Base-by-base conservation (phyloP, 2,329 filamentous ascomycete species). In the Microdochium nivale region DNA sequence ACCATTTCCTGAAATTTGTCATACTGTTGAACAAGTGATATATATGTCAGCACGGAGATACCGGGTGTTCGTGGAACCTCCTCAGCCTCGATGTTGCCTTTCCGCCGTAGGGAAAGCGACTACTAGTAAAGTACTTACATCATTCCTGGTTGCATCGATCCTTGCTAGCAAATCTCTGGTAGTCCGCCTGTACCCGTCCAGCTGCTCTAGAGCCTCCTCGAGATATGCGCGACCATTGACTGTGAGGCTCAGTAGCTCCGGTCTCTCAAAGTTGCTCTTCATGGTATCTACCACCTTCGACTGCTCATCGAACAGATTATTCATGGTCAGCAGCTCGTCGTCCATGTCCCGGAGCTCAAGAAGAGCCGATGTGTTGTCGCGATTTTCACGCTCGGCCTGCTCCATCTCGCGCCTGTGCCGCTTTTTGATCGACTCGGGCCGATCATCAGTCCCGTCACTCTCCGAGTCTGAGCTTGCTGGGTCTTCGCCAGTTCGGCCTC, bases 1-100 rank as follows among this genome's bases (percentile, higher is more conserved):
- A 83, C 81, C 73, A 86, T 82, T 62, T 85, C 80, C 13, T 85
- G 76, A 4, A 86, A 72, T 55, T 83, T 83, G 58, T 84, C 80
- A 55, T 83, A 84, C 71, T 77, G 35, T 2, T 14, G 10, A 50
- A 43, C 35, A 16, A 27, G 19, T 9, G 1, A 65, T 67, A 37
- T 64, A 69, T 53, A 54, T 52, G 4, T 60, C 61, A 25, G 68
- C 65, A n/a, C n/a, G n/a, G n/a, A n/a, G n/a, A n/a, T n/a, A n/a
- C n/a, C n/a, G n/a, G n/a, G n/a, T n/a, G n/a, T n/a, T n/a, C n/a
- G n/a, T n/a, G n/a, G n/a, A n/a, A n/a, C n/a, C n/a, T n/a, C n/a
- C n/a, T n/a, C n/a, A n/a, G n/a, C n/a, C n/a, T n/a, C n/a, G n/a
- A n/a, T n/a, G n/a, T n/a, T n/a, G n/a, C n/a, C n/a, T n/a, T n/a